Base-by-base conservation (phyloP, 1,284 basidiomycete genomes). In the Takashimella tepidaria region DNA sequence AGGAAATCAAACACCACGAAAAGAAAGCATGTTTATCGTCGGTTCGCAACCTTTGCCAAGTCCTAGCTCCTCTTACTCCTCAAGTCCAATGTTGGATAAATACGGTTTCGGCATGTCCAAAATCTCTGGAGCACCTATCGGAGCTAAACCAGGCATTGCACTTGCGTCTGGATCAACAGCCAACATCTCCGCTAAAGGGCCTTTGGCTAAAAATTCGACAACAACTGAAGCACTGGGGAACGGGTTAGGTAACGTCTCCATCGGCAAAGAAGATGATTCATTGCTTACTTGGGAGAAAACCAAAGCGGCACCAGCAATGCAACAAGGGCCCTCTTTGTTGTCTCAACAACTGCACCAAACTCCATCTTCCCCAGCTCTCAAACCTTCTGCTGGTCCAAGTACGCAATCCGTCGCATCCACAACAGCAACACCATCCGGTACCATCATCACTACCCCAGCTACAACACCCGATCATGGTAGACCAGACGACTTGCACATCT, bases 1-100 rank as follows among this genome's bases (percentile, higher is more conserved):
- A n/a, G 95, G 95, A 1, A 93, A 96, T 69, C 95, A 97, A 75
- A 98, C 95, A 0, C 95, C 95, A 0, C 82, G 92, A 41, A 86
- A 87, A 25, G 91, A 96, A 65, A 85, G 84, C 41, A 78, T 83
- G 41, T 92, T 89, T 77, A 97, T 98, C 76, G 96, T 92, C 1
- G 90, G 89, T 37, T 92, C 89, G 1, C 93, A 92, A 69, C 95
- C 95, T 0, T 81, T 98, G 6, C 92, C 95, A 0, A 79, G 76
- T 81, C 89, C 64, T 79, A 89, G 45, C 82, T 85, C 59, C 81
- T 86, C 62, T 83, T 87, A 71, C 81, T 86, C 85, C 23, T 84
- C 82, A 6, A 83, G 81, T 53, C 85, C 87, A 13, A 89, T 88
- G 82, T 80, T 96, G 50, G 93, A 97, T 79, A 89, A 88, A 67